Conservation (phyloP, 108 stramenopile genomes). For the Nitzschia inconspicua region DNA sequence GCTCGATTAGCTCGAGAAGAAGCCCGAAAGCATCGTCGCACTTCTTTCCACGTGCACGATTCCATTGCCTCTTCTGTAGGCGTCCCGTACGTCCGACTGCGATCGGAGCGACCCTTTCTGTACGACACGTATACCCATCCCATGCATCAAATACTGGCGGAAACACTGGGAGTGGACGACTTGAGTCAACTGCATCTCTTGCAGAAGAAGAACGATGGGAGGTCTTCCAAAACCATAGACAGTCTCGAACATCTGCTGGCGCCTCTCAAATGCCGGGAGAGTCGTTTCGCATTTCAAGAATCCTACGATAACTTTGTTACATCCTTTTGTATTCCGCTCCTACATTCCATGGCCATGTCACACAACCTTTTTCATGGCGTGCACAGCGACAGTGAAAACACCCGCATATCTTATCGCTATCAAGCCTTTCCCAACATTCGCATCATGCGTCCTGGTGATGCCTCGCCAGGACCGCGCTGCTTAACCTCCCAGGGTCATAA, state of each 20-base stretch:
- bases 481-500: constrained; percentile 57
- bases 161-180: constrained; percentile 52
- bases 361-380: constrained; percentile 46
- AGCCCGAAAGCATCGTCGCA: neutral
- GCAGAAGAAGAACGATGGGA: too few relatives aligned
- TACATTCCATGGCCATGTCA: constrained; percentile 62
- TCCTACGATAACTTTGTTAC: constrained; percentile 72
- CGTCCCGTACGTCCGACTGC: constrained; percentile 59
- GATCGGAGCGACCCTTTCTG: constrained; percentile 58
- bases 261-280: constrained; percentile 35
- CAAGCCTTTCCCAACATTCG: constrained; percentile 74
- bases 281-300: constrained; percentile 48
- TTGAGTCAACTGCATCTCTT: constrained; percentile 49
- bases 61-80: constrained; percentile 62
- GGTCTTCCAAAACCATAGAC: too few relatives aligned
- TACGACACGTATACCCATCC: constrained; percentile 66
- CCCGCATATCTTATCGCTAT: constrained; percentile 56
- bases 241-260: constrained; percentile 34
- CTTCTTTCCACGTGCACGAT: constrained; percentile 5
- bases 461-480: constrained; percentile 61
- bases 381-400: constrained; percentile 25
- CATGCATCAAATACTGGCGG: constrained; percentile 51
- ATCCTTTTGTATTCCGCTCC: constrained; percentile 65
- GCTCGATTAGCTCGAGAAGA: constrained; percentile 30
- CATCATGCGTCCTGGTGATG: constrained; percentile 59